Evolutionary conservation across 306 rosid genomes (phyloP), one percentile per base, ranked within the genome.

Genomic region (Acacia confusa): DNA sequence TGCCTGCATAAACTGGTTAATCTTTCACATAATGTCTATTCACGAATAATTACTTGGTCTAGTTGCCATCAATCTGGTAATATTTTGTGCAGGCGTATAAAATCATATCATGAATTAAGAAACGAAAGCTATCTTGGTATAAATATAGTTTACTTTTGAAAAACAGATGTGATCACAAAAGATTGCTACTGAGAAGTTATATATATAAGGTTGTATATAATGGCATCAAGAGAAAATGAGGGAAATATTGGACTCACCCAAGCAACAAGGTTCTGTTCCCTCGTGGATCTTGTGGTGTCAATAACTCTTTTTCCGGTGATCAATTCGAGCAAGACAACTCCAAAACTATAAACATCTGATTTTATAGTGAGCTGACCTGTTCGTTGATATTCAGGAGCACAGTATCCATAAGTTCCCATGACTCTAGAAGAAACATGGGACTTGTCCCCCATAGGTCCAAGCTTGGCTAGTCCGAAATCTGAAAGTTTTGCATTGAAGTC

Each of bases 391-490:
- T 94, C 98, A 2, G 98, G 98, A 74, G 98, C 97, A 86, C 97
- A 94, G 13, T 94, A 94, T 73, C 98, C 98, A 64, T 94, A 94
- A 75, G 98, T 94, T 66, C 97, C 98, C 98, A 94, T 94, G 34
- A 94, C 97, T 84, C 98, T 88, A 10, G 98, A 91, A n/a, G 98
- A 94, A 2, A 94, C 97, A 79, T 92, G 91, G 20, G 86, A 61
- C 72, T 74, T 86, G 41, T 89, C 97, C 3, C 94, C 97, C 1
- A 84, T 91, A 28, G 97, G 97, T 77, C 98, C 98, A 48, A 92
- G 76, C 87, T 91, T 94, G 67, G 98, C 98, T 15, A 94, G 92
- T 17, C 98, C 98, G 60, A 94, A 94, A 83, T 94, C 98, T 2
- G 98, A 94, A 17, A 94, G 94, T 57, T 92, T 94, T 36, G 97